phyloP scores from a whole-genome alignment of 306 rosid genomes.

The Castanea sativa region DNA sequence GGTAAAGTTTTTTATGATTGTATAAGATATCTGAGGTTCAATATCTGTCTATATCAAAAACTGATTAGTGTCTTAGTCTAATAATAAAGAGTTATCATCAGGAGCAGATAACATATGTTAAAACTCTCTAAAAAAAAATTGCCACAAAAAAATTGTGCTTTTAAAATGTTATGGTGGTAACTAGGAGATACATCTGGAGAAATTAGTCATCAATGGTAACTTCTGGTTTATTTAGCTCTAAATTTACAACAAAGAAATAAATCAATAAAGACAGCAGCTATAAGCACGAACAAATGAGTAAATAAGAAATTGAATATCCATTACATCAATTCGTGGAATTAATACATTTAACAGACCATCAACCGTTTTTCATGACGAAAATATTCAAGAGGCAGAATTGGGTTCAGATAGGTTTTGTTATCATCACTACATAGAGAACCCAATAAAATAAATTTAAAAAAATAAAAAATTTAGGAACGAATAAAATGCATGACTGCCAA shows the following conservation, averaged over 20 bases:
- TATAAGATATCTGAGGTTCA: too few relatives aligned
- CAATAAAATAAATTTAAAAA: slow-evolving; percentile 14
- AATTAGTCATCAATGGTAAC: neutral
- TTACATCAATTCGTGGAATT: slow-evolving; percentile 1
- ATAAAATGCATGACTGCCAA: slow-evolving; percentile 15
- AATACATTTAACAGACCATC: neutral
- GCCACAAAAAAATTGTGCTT: neutral
- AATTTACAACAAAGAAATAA: neutral
- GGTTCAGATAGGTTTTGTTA: slow-evolving; percentile 9
- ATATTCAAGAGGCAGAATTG: slow-evolving; percentile 1
- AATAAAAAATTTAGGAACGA: slow-evolving; percentile 25
- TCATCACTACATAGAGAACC: slow-evolving; percentile 10
- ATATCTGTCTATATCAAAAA: too few relatives aligned
- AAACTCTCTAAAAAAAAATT: too few relatives aligned
- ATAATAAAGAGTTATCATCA: too few relatives aligned
- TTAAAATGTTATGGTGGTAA: neutral
- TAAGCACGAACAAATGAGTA: neutral
- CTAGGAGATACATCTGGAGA: neutral
- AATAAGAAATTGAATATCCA: neutral
- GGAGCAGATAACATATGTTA: too few relatives aligned
- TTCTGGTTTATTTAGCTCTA: neutral
- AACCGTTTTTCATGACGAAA: neutral
- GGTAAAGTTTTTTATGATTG: too few relatives aligned
- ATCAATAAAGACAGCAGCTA: neutral
- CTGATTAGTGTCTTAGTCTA: too few relatives aligned